Evolutionary conservation across 192 early-diverging fungal genomes (phyloP).

Genomic region (Jimgerdemannia lactiflua): DNA sequence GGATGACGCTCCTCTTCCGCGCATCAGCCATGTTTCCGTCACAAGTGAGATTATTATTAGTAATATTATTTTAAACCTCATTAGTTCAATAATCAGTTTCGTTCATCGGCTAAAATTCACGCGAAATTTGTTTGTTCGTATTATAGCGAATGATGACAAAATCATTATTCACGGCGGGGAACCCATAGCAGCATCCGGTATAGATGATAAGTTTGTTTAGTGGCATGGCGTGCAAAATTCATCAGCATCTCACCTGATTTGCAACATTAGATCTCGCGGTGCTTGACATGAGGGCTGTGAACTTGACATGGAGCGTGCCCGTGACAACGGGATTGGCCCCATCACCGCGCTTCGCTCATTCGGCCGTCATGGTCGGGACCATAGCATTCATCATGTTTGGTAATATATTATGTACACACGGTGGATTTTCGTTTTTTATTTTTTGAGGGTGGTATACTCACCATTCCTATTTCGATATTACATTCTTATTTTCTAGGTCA

Average conservation of each 20-base stretch:
- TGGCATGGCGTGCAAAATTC: background rate
- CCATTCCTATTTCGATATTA: background rate
- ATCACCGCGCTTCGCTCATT: constrained; percentile 10
- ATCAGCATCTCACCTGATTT: background rate
- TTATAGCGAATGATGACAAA: constrained; percentile 8
- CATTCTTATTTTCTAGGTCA: background rate
- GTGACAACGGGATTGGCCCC: constrained; percentile 1
- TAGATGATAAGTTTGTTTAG: background rate
- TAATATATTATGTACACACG: background rate
- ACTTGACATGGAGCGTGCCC: constrained; percentile 6
- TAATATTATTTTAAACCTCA: background rate
- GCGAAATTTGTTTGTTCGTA: background rate
- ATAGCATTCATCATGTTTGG: constrained; percentile 12
- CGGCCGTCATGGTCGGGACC: constrained; percentile 10
- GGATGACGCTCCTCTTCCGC: background rate
- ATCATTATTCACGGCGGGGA: constrained; percentile 4
- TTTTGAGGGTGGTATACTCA: background rate
- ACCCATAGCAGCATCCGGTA: background rate
- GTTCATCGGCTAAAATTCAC: background rate
- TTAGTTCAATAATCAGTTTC: background rate
- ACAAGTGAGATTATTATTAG: background rate
- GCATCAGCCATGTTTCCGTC: constrained; percentile 4
- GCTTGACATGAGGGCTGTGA: constrained; percentile 8
- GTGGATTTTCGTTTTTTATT: background rate
- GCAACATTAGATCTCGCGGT: background rate